Evolutionary conservation across 805 yeast species (phyloP).

Genomic region (Metschnikowia matae): DNA sequence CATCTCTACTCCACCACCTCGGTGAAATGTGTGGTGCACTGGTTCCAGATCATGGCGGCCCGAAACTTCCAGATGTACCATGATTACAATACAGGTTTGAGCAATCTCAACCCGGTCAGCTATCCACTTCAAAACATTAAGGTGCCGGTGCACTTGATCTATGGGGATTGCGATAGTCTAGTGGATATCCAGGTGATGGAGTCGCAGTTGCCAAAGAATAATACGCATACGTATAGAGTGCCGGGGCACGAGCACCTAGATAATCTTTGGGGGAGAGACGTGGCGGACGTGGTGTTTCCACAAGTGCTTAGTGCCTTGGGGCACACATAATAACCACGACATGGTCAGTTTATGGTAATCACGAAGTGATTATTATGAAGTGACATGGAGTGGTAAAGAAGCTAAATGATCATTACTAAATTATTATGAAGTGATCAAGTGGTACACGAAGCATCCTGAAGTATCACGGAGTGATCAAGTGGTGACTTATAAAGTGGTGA

Average conservation of each 20-base stretch:
- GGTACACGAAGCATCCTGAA: no score
- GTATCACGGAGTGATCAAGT: no score
- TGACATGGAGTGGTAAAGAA: no score
- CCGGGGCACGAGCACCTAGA: slow-evolving; percentile 84
- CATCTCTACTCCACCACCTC: slow-evolving; percentile 90
- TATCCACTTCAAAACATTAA: slow-evolving; percentile 38
- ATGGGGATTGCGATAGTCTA: slow-evolving; percentile 76
- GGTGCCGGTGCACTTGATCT: slow-evolving; percentile 72
- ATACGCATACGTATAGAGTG: slow-evolving; percentile 53
- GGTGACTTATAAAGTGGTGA: no score
- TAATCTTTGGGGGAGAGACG: slow-evolving; percentile 80
- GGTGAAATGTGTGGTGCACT: slow-evolving; percentile 71
- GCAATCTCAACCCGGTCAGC: slow-evolving; percentile 32
- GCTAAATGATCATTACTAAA: no score
- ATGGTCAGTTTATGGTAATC: no score
- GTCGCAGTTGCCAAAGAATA: slow-evolving; percentile 55
- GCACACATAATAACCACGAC: neutral
- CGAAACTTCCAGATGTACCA: slow-evolving; percentile 79
- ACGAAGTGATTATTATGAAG: no score
- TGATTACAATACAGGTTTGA: slow-evolving; percentile 34
- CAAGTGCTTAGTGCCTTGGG: slow-evolving; percentile 22
- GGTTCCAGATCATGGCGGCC: slow-evolving; percentile 53
- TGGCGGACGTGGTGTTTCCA: slow-evolving; percentile 34
- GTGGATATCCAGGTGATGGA: slow-evolving; percentile 82
- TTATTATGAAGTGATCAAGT: no score